Conservation (phyloP, 257 asterid species). For the Rauvolfia tetraphylla region DNA sequence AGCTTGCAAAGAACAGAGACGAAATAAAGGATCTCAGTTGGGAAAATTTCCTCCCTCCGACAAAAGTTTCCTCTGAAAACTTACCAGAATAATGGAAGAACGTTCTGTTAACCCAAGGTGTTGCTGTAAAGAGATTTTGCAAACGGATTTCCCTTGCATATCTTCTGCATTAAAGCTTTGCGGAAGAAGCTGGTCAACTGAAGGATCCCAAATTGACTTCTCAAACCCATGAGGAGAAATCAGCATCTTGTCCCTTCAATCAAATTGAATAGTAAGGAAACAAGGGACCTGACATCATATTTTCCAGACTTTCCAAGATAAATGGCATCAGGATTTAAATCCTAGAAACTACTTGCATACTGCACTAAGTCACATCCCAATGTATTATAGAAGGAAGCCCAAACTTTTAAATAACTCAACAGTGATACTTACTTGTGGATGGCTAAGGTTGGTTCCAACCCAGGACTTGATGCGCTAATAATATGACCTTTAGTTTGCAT, state of each 20-base stretch:
- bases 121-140: constrained; percentile 60
- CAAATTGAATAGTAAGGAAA: constrained; percentile 19
- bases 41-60: neutral
- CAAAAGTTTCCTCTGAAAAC: no score
- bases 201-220: constrained; percentile 73
- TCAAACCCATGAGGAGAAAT: constrained; percentile 67
- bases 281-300: constrained; percentile 8
- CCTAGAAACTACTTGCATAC: neutral
- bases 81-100: constrained; percentile 50
- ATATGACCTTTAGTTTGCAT: constrained; percentile 45
- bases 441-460: constrained; percentile 60
- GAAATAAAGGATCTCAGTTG: neutral
- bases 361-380: neutral
- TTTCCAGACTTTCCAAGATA: neutral
- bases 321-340: neutral
- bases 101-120: constrained; percentile 45
- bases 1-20: neutral
- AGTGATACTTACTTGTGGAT: constrained; percentile 51
- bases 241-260: constrained; percentile 59
- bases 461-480: constrained; percentile 45
- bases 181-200: constrained; percentile 54
- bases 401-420: neutral
- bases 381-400: neutral
- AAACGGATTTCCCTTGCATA: constrained; percentile 57
- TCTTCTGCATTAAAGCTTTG: constrained; percentile 53